Evolutionary conservation across 306 rosid genomes (phyloP).

Genomic region (Trifolium dubium): DNA sequence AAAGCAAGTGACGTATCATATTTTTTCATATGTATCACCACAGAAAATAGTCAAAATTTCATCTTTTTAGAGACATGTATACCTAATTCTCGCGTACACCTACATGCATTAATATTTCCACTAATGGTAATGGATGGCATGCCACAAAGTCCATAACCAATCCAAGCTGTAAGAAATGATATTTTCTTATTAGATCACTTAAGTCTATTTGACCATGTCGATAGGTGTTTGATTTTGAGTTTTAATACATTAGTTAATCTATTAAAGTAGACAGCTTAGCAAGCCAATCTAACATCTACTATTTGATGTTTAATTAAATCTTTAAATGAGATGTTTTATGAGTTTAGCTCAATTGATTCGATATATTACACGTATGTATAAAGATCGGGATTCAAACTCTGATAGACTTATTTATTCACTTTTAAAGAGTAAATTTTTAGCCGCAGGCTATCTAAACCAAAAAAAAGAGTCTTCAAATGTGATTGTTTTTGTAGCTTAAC

Average conservation of each 20-base stretch:
- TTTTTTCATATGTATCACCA: not conserved
- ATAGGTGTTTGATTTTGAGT: constrained; percentile 8
- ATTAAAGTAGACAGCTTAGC: not conserved
- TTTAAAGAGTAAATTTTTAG: no score
- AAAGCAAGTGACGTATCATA: constrained; percentile 14
- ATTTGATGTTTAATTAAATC: not conserved
- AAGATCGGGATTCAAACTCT: no score
- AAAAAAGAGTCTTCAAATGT: no score
- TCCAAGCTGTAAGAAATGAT: constrained; percentile 2
- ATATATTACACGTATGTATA: no score
- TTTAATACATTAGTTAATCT: constrained; percentile 20
- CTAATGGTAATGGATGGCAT: constrained; percentile 32
- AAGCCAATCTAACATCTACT: not conserved
- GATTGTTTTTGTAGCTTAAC: no score
- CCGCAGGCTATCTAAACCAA: no score
- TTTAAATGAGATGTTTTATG: no score
- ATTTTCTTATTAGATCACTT: not conserved
- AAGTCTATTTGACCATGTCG: constrained; percentile 36
- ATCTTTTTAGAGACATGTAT: constrained; percentile 43
- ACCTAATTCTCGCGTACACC: constrained; percentile 43
- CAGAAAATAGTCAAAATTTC: constrained; percentile 35
- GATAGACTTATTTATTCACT: no score
- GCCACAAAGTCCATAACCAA: constrained; percentile 31
- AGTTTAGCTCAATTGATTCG: no score
- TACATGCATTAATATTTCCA: constrained; percentile 38